Conservation (phyloP, 352 stramenopile species). For the Elongisporangium undulatum region DNA sequence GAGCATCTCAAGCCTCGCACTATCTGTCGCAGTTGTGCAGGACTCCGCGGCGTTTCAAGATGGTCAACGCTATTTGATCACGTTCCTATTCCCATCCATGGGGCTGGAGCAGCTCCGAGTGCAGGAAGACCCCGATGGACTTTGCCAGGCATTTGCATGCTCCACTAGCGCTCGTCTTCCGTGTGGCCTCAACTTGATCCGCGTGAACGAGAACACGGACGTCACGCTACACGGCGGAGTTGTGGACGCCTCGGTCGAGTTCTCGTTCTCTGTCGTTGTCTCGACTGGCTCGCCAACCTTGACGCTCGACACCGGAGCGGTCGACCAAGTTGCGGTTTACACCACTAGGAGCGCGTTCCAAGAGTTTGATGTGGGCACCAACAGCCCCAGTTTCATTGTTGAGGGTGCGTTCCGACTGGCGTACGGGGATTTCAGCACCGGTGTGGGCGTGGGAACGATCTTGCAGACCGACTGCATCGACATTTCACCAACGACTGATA, state of each 20-base stretch:
- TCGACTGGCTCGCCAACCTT: constrained; percentile 25
- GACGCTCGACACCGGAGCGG: constrained; percentile 29
- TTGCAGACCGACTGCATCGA: constrained; percentile 53
- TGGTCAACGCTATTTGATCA: constrained; percentile 39
- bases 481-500: constrained; percentile 21
- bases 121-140: constrained; percentile 3
- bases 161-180: constrained; percentile 9
- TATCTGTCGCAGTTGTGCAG: constrained; percentile 33
- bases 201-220: constrained; percentile 39
- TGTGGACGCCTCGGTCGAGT: constrained; percentile 42
- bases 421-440: constrained; percentile 51
- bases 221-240: constrained; percentile 35
- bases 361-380: constrained; percentile 60
- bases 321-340: constrained; percentile 28
- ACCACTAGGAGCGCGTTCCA: constrained; percentile 33
- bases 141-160: constrained; percentile 38
- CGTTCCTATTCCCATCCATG: constrained; percentile 47
- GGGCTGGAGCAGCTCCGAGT: constrained; percentile 38
- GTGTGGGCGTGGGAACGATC: constrained; percentile 17
- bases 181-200: constrained; percentile 31
- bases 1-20: constrained; percentile 24
- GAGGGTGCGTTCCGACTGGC: constrained; percentile 39
- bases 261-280: constrained; percentile 44
- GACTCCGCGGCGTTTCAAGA: constrained; percentile 42
- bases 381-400: constrained; percentile 37